Percentiles rank a stretch among this genome's conserved stretches.
phyloP scores from a whole-genome alignment of 2,329 filamentous ascomycete genomes.

The Calonectria naviculata region DNA sequence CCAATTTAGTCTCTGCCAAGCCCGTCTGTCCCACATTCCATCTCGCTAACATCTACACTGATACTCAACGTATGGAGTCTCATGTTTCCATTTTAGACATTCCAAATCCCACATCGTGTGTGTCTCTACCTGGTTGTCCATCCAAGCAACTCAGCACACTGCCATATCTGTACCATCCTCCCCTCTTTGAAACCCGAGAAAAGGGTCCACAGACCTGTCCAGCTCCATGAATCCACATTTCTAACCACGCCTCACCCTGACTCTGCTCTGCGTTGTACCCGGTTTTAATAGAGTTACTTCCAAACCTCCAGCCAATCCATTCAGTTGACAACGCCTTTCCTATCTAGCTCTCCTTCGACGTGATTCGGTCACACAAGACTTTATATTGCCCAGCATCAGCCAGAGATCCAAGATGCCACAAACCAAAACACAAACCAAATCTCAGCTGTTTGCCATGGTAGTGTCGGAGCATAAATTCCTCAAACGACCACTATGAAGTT shows the following conservation, averaged over 20 bases:
- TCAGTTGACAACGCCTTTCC: not conserved
- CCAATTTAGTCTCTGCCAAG: not conserved
- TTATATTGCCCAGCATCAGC: constrained; percentile 14
- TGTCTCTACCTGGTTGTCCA: not conserved
- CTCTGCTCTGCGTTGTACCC: constrained; percentile 14
- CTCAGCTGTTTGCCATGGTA: not conserved
- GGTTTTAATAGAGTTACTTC: constrained; percentile 9
- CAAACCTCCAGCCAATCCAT: not conserved
- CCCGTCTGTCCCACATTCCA: not conserved
- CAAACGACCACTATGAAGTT: not conserved
- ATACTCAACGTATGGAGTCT: not conserved
- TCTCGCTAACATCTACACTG: not conserved
- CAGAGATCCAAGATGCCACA: not conserved
- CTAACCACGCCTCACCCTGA: constrained; percentile 13
- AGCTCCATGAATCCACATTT: not conserved
- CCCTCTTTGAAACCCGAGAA: not conserved
- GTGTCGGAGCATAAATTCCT: constrained; percentile 15
- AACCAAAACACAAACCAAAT: not conserved
- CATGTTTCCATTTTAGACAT: not conserved
- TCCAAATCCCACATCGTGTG: not conserved
- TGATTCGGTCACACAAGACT: constrained; percentile 33
- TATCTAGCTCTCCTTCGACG: not conserved
- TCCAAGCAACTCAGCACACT: not conserved
- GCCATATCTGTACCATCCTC: no score
- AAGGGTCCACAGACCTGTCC: not conserved